Conservation (phyloP, 208 protist species). For the Trypanosoma mega region DNA sequence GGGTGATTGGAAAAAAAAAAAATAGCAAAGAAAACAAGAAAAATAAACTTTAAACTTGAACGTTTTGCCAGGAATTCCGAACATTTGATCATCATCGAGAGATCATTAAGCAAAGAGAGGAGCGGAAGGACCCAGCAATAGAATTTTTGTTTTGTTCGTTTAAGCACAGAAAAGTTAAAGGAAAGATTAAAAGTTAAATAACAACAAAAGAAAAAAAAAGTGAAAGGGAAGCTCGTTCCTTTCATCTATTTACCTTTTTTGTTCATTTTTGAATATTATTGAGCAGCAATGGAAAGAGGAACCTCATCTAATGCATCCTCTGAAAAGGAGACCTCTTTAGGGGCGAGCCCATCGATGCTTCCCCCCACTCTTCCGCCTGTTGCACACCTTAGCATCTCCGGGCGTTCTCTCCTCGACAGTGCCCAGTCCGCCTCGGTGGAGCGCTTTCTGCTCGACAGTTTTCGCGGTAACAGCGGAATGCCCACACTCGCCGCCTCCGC, state of each 20-base stretch:
- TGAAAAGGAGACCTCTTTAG: too few species aligned
- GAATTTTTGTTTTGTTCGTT: slow-evolving; percentile 16
- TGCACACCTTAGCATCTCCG: slow-evolving; percentile 13
- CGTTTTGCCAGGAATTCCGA: too few species aligned
- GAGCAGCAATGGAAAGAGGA: too few species aligned
- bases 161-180: not conserved
- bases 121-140: too few species aligned
- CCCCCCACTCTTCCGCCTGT: not conserved
- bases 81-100: too few species aligned
- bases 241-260: too few species aligned
- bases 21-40: not conserved
- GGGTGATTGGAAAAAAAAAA: not conserved
- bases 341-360: too few species aligned
- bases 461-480: not conserved
- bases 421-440: slow-evolving; percentile 21
- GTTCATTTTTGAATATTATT: too few species aligned
- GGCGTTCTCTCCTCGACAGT: slow-evolving; percentile 11
- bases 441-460: slow-evolving; percentile 22
- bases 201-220: not conserved
- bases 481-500: slow-evolving; percentile 12
- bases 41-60: not conserved
- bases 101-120: too few species aligned
- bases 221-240: not conserved
- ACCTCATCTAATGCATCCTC: too few species aligned
- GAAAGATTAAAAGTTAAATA: not conserved